A percentile compares a stretch with the other conserved stretches of the same genome.
These are phyloP conservation scores for Monosporascus sp. DNA, from an alignment of 2,329 filamentous ascomycete species.

Conservation along the genomic window DNA sequence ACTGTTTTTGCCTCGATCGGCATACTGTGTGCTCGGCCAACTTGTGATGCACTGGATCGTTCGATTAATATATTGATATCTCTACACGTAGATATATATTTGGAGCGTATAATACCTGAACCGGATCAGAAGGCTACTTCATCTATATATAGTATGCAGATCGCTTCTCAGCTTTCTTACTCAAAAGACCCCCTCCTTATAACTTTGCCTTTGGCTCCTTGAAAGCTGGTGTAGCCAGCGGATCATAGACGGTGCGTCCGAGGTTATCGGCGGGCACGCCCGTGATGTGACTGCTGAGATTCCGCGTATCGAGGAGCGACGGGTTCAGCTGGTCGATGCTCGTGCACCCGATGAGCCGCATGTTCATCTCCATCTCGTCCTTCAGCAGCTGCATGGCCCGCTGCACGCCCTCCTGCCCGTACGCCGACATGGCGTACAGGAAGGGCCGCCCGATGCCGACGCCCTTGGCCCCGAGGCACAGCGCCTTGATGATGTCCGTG, in stretches of 20 bases:
- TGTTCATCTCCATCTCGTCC: constrained; percentile 99
- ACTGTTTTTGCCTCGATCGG: too few species aligned
- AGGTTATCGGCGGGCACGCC: constrained; percentile 45
- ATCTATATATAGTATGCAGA: constrained; percentile 2
- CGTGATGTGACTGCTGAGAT: constrained; percentile 51
- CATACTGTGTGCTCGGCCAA: too few species aligned
- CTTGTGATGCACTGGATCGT: too few species aligned
- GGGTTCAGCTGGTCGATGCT: constrained; percentile 74
- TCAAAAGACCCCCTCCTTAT: neutral
- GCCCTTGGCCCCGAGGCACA: constrained; percentile 85
- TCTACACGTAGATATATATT: too few species aligned
- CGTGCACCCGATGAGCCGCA: constrained; percentile 82
- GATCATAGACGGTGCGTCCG: constrained; percentile 46
- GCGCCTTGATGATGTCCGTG: constrained; percentile 91
- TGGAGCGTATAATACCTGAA: too few species aligned
- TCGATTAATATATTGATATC: too few species aligned
- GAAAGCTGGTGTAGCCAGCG: constrained; percentile 46
- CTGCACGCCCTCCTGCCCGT: constrained; percentile 81
- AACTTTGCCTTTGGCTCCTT: constrained; percentile 35
- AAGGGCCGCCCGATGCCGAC: constrained; percentile 95
- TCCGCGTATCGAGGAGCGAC: constrained; percentile 71
- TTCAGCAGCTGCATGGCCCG: constrained; percentile 87
- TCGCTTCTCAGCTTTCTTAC: constrained; percentile 38
- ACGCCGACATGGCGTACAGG: constrained; percentile 91
- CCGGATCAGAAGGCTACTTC: too few species aligned